Percentiles rank a stretch among this genome's conserved stretches.
Conservation (phyloP, 2,329 filamentous ascomycete species). For the Colletotrichum sp. region DNA sequence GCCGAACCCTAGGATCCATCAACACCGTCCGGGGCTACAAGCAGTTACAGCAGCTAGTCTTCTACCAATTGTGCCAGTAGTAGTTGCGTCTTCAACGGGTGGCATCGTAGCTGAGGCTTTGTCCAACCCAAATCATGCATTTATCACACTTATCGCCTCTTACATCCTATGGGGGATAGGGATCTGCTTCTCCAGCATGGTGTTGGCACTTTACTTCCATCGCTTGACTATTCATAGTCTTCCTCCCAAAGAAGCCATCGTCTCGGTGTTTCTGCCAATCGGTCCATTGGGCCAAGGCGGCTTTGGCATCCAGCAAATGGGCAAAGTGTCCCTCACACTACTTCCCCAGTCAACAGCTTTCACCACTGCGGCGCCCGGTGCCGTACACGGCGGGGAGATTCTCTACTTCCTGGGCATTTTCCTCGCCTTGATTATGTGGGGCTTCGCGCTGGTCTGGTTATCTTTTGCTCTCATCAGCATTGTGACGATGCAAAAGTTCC, state of each 20-base stretch:
- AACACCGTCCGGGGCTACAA: slow-evolving; percentile 51
- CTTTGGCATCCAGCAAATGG: slow-evolving; percentile 60
- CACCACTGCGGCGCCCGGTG: slow-evolving; percentile 42
- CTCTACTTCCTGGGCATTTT: slow-evolving; percentile 64
- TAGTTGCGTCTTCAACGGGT: slow-evolving; percentile 70
- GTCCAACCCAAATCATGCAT: slow-evolving; percentile 1
- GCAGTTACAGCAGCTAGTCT: slow-evolving; percentile 70
- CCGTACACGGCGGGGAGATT: slow-evolving; percentile 50
- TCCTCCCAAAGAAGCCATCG: slow-evolving; percentile 70
- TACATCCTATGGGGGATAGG: slow-evolving; percentile 75
- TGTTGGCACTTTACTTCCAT: slow-evolving; percentile 73
- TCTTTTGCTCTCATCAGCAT: slow-evolving; percentile 48
- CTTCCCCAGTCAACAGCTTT: slow-evolving; percentile 49
- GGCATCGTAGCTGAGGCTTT: slow-evolving; percentile 37
- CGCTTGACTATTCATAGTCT: slow-evolving; percentile 71
- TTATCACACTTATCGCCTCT: slow-evolving; percentile 64
- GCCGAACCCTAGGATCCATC: slow-evolving; percentile 33
- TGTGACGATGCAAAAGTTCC: slow-evolving; percentile 39
- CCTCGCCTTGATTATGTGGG: slow-evolving; percentile 47
- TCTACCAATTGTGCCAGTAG: slow-evolving; percentile 69
- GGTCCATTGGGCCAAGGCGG: slow-evolving; percentile 72
- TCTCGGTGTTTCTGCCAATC: slow-evolving; percentile 71
- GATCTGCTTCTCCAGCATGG: slow-evolving; percentile 60
- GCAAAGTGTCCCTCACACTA: slow-evolving; percentile 49
- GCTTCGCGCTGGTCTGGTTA: slow-evolving; percentile 49